These are phyloP conservation scores for Hermanozyma aechmeae DNA, from an alignment of 805 yeast species.

Conservation along the genomic window DNA sequence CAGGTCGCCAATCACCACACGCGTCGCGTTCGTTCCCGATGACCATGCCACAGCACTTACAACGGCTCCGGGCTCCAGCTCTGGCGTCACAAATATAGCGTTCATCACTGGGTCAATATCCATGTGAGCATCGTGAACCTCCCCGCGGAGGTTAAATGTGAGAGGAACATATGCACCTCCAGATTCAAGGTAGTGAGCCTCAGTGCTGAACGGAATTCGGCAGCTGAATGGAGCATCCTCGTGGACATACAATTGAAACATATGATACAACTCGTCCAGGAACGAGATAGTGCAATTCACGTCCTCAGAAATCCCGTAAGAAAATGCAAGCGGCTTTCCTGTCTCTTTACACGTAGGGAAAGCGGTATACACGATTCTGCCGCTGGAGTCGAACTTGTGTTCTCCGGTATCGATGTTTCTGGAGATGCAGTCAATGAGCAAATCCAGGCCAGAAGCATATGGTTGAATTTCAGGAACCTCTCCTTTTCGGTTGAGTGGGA, in stretches of 20 bases:
- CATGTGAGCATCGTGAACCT: slow-evolving; percentile 55
- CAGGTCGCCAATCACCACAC: slow-evolving; percentile 57
- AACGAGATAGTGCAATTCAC: slow-evolving; percentile 53
- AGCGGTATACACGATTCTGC: slow-evolving; percentile 44
- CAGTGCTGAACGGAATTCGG: slow-evolving; percentile 43
- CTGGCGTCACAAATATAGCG: slow-evolving; percentile 36
- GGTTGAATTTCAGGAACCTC: slow-evolving; percentile 29
- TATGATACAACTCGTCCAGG: slow-evolving; percentile 61
- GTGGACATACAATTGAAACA: slow-evolving; percentile 64
- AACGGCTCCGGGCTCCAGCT: slow-evolving; percentile 28
- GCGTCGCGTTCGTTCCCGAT: slow-evolving; percentile 50
- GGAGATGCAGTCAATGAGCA: slow-evolving; percentile 51
- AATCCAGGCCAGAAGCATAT: slow-evolving; percentile 28
- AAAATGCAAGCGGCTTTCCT: slow-evolving; percentile 45
- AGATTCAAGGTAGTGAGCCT: slow-evolving; percentile 29
- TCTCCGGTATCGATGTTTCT: slow-evolving; percentile 71
- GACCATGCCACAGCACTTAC: slow-evolving; percentile 52
- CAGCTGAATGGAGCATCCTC: slow-evolving; percentile 73
- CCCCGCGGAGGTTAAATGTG: slow-evolving; percentile 57
- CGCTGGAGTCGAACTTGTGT: slow-evolving; percentile 58
- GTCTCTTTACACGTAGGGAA: slow-evolving; percentile 63
- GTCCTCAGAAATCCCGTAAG: slow-evolving; percentile 43
- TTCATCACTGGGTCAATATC: slow-evolving; percentile 56
- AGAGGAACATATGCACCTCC: slow-evolving; percentile 48
- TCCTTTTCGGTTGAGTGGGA: slow-evolving; percentile 27